Base-by-base conservation (phyloP, 2,329 filamentous ascomycete genomes). In the Hymenoscyphus linearis region DNA sequence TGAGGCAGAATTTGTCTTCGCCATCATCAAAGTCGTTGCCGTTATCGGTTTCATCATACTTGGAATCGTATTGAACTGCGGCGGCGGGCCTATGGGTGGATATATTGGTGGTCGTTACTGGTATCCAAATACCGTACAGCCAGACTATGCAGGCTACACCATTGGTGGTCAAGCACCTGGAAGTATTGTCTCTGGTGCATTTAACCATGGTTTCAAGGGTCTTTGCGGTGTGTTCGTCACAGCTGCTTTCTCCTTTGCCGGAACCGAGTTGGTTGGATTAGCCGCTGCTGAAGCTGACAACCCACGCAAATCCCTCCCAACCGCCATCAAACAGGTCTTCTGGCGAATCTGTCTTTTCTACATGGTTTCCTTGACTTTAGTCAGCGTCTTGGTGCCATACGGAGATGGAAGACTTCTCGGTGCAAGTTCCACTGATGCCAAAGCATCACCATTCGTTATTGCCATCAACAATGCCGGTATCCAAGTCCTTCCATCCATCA, bases 1-100 rank as follows among this genome's bases (percentile, higher is more conserved):
- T 71, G 91, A 96, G 74, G 91, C 90, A 14, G 91, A 96, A 70
- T 96, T 96, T 67, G 77, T 92, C 60, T 95, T 96, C 72, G 89
- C 90, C 27, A 86, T 92, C 59, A 80, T 97, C 77, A 97, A 97
- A 73, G 85, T 96, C 59, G 79, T 75, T 13, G 82, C 85, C 25
- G 82, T 85, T 62, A 75, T 81, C 10, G 85, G 85, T 4, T 88
- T 88, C 71, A 88, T 88, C 70, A 79, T 89, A 65, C 74, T 87
- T 27, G 84, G 82, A 52, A 84, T 87, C 59, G 73, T 86, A 60
- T 79, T 86, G 68, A 79, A 85, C 70, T 77, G 75, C 59, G 84
- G 84, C 52, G 84, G 82, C 57, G 82, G 82, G 26, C 70, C 69
- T 27, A 60, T 66, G n/a, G 85, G 53, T 80, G 80, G 82, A 40